phyloP scores from a whole-genome alignment of 352 stramenopile species.

The Globisporangium uncinulatum region DNA sequence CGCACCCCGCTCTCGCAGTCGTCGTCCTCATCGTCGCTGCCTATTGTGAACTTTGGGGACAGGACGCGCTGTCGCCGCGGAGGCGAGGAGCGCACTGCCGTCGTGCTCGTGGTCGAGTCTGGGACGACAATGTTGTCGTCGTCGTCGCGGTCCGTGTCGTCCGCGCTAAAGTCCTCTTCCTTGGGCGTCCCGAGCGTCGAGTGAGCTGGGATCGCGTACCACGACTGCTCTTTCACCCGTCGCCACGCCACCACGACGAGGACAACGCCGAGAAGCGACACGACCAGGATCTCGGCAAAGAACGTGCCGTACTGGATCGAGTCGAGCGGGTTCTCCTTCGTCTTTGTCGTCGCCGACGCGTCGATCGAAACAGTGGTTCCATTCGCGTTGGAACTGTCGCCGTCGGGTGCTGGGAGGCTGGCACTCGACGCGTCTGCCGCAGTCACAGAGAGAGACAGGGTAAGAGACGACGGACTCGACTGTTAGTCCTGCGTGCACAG shows the following conservation, averaged over 20 bases:
- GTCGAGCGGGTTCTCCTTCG: conserved; percentile 10
- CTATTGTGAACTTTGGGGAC: conserved; percentile 43
- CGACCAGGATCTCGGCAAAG: conserved; percentile 42
- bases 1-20: neutral
- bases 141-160: conserved; percentile 15
- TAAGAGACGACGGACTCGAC: no score
- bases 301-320: conserved; percentile 22
- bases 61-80: conserved; percentile 15
- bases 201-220: conserved; percentile 44
- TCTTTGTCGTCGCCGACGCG: conserved; percentile 3
- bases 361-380: neutral
- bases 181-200: conserved; percentile 18
- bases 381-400: neutral
- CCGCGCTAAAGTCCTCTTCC: conserved; percentile 4
- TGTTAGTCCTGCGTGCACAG: neutral
- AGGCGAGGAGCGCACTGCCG: conserved; percentile 20
- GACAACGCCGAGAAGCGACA: conserved; percentile 52
- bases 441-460: no score
- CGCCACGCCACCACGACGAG: conserved; percentile 45
- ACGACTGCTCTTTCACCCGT: conserved; percentile 35
- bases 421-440: neutral
- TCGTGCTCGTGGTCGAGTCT: conserved; percentile 14
- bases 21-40: conserved; percentile 32
- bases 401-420: neutral
- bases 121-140: conserved; percentile 12